Conservation (phyloP, 495 filamentous ascomycete genomes). For the Neurospora terricola region DNA sequence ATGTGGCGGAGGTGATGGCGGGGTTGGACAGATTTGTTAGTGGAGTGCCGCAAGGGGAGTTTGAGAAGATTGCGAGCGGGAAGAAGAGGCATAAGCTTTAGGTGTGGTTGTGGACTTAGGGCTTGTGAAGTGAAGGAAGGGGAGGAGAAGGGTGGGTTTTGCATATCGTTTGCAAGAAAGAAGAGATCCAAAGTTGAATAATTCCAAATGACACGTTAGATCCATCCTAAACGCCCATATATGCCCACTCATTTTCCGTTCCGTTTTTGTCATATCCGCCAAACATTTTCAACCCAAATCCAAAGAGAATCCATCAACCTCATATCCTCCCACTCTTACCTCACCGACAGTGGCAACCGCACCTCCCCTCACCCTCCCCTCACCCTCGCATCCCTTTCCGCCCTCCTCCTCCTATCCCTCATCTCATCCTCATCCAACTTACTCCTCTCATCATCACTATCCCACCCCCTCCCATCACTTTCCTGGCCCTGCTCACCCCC, state of each 20-base stretch:
- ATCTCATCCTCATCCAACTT: conserved; percentile 16
- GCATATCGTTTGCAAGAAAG: background rate
- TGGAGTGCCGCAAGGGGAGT: conserved; percentile 80
- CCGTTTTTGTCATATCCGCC: background rate
- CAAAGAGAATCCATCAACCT: background rate
- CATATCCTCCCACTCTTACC: background rate
- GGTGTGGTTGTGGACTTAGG: conserved; percentile 1
- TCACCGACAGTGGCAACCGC: background rate
- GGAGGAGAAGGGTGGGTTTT: too few relatives aligned
- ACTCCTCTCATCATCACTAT: conserved; percentile 1
- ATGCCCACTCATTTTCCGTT: background rate
- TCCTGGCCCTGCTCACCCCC: conserved; percentile 14
- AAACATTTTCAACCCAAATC: background rate
- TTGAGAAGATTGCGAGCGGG: conserved; percentile 47
- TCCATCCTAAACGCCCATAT: background rate
- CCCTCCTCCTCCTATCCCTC: conserved; percentile 20
- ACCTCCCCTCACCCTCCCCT: background rate
- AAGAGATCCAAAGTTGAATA: background rate
- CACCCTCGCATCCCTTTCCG: conserved; percentile 12
- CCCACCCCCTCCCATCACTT: conserved; percentile 5
- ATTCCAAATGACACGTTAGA: background rate
- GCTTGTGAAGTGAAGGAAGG: too few relatives aligned
- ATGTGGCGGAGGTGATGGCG: conserved; percentile 71
- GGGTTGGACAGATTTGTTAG: conserved; percentile 70
- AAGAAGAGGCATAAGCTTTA: conserved; percentile 78